Conservation (phyloP, 2,329 filamentous ascomycete genomes). For the Talaromyces sp. region DNA sequence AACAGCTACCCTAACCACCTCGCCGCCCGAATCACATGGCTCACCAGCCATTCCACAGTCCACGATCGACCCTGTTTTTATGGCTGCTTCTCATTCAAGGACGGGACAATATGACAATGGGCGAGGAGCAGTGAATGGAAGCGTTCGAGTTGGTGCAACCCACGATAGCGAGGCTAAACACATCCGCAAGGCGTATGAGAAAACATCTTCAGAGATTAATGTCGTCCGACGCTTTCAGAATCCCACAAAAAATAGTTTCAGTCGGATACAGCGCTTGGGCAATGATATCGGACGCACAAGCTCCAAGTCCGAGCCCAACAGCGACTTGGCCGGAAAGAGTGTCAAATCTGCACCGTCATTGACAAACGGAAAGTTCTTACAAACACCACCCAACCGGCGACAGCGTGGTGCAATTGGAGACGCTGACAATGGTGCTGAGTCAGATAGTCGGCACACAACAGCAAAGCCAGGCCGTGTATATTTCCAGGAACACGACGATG, state of each 20-base stretch:
- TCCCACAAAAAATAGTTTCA: slow-evolving; percentile 39
- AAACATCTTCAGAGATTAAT: slow-evolving; percentile 35
- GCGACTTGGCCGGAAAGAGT: slow-evolving; percentile 24
- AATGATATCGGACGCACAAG: slow-evolving; percentile 16
- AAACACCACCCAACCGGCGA: slow-evolving; percentile 17
- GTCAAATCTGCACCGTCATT: slow-evolving; percentile 31
- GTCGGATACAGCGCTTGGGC: slow-evolving; percentile 26
- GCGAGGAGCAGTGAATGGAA: slow-evolving; percentile 24
- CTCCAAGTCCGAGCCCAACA: slow-evolving; percentile 9
- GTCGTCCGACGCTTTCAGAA: slow-evolving; percentile 43
- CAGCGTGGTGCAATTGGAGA: slow-evolving; percentile 11
- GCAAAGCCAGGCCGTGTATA: slow-evolving; percentile 18
- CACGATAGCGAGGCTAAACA: slow-evolving; percentile 35
- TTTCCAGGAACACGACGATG: slow-evolving; percentile 28
- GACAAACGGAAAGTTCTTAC: slow-evolving; percentile 19
- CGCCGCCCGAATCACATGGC: slow-evolving; percentile 36
- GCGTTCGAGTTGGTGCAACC: slow-evolving; percentile 20
- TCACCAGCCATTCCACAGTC: slow-evolving; percentile 27
- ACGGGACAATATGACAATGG: slow-evolving; percentile 25
- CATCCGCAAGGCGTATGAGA: slow-evolving; percentile 41
- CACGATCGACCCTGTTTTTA: slow-evolving; percentile 29
- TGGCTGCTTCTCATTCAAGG: slow-evolving; percentile 21
- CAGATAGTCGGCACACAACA: slow-evolving; percentile 1
- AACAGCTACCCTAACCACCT: slow-evolving; percentile 40
- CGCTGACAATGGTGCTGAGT: neutral